Base-by-base conservation (phyloP, 2,329 filamentous ascomycete genomes). In the Aciculosporium take region DNA sequence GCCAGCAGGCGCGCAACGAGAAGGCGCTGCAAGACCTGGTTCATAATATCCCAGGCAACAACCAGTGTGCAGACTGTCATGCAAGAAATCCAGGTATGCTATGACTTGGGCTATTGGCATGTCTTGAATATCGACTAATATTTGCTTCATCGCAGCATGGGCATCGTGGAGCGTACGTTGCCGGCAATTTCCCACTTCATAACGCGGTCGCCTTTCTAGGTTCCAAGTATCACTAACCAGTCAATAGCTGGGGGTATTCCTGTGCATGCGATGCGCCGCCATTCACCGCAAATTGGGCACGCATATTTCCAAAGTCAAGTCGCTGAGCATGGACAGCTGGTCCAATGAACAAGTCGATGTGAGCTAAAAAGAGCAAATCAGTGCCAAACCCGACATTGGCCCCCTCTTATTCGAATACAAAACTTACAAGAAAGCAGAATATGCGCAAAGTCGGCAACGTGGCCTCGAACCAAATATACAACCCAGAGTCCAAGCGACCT, bases 261-360 rank as follows among this genome's bases (percentile, higher is more conserved):
- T 98, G 39, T 98, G 91, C 66, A 93, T 98, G 84, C 85, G 91
- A 59, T 98, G 91, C 69, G 91, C 88, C 41, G 76, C 87, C 41
- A 75, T 96, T 56, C 91, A 98, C 67, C 84, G 91, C 56, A 96
- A 96, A 65, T 71, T 98, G 55, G 91, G 91, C 46, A 96, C 91
- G 31, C 91, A 98, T 62, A 86, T 98, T 48, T 95, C 88, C 50
- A 98, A 98, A 62, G 87, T 98, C 68, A 98, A 98, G 64, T 96
- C 88, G 29, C 64, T 98, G 65, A 96, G 84, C 61, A 96, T 98
- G 88, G 91, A 98, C 64, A 91, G 82, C 51, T 98, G 91, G 91
- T 79, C 84, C 37, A 81, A 81, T 55, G 91, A 96, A 46, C 91
- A 98, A 65, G 88, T 98, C 48, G 91, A 98, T 65, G 88, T 94